These are phyloP conservation scores for Rosa lucieae DNA, from an alignment of 306 rosid genomes.

Conservation along the genomic window DNA sequence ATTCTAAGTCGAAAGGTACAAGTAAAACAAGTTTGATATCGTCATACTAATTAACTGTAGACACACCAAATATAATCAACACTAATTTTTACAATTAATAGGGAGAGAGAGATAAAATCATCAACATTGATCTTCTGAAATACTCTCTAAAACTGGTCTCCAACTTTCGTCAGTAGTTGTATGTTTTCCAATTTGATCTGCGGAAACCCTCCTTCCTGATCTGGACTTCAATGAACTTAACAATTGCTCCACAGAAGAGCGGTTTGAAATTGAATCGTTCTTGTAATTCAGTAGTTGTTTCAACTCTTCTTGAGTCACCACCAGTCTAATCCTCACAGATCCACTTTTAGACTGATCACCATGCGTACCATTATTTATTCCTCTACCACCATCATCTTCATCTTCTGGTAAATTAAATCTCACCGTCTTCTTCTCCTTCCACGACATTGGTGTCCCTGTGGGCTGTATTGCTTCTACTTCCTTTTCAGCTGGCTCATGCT, in stretches of 20 bases:
- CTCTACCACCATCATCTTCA: slow-evolving; percentile 20
- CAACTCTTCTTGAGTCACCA: slow-evolving; percentile 74
- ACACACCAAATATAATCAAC: slow-evolving; percentile 19
- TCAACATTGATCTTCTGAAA: slow-evolving; percentile 52
- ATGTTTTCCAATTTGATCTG: slow-evolving; percentile 18
- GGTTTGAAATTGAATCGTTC: slow-evolving; percentile 12
- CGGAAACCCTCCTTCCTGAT: slow-evolving; percentile 49
- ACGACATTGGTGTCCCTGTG: neutral
- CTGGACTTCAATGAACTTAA: slow-evolving; percentile 48
- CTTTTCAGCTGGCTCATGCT: slow-evolving; percentile 6
- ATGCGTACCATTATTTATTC: neutral
- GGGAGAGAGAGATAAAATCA: slow-evolving; percentile 2
- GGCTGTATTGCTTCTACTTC: slow-evolving; percentile 13
- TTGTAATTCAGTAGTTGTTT: slow-evolving; percentile 46
- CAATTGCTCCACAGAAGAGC: slow-evolving; percentile 53
- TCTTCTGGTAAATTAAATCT: slow-evolving; percentile 27
- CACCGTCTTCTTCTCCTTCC: slow-evolving; percentile 25
- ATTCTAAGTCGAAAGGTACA: slow-evolving; percentile 19
- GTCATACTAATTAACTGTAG: slow-evolving; percentile 13
- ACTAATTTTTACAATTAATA: slow-evolving; percentile 3
- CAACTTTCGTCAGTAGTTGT: slow-evolving; percentile 24
- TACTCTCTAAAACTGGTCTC: slow-evolving; percentile 66
- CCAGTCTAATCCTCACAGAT: slow-evolving; percentile 67
- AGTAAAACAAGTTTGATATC: slow-evolving; percentile 18
- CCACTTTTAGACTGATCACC: slow-evolving; percentile 43